Evolutionary conservation across 495 filamentous ascomycete species (phyloP).

Genomic region (Trichoderma asperelloides): DNA sequence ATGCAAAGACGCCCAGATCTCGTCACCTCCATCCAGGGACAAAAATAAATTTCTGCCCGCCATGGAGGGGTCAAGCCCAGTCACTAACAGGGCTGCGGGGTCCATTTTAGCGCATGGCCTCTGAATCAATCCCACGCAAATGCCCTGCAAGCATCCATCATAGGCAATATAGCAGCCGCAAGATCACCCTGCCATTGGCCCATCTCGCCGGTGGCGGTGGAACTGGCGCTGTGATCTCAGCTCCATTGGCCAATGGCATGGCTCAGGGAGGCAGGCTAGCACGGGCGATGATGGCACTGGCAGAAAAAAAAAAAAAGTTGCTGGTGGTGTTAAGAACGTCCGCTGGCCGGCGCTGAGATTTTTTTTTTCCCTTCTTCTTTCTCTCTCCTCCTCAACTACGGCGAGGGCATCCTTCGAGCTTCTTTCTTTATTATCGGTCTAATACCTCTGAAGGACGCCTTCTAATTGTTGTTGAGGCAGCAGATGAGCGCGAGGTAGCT

Average conservation of each 20-base stretch:
- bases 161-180: neutral
- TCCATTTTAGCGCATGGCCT: neutral
- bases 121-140: neutral
- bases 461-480: neutral
- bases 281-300: neutral
- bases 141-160: neutral
- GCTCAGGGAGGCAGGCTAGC: neutral
- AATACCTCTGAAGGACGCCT: neutral
- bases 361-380: neutral
- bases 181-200: neutral
- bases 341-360: slow-evolving; percentile 3
- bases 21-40: no score
- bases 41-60: neutral
- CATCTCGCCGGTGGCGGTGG: neutral
- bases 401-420: neutral
- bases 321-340: neutral
- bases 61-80: neutral
- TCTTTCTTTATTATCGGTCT: neutral
- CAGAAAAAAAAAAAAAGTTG: slow-evolving; percentile 3
- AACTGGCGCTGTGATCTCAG: slow-evolving; percentile 3
- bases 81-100: neutral
- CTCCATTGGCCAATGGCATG: neutral
- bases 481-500: neutral
- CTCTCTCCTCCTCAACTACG: neutral
- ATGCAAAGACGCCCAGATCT: no score